Base-by-base conservation (phyloP, 495 filamentous ascomycete genomes). In the Massariosphaeria phaeospora region DNA sequence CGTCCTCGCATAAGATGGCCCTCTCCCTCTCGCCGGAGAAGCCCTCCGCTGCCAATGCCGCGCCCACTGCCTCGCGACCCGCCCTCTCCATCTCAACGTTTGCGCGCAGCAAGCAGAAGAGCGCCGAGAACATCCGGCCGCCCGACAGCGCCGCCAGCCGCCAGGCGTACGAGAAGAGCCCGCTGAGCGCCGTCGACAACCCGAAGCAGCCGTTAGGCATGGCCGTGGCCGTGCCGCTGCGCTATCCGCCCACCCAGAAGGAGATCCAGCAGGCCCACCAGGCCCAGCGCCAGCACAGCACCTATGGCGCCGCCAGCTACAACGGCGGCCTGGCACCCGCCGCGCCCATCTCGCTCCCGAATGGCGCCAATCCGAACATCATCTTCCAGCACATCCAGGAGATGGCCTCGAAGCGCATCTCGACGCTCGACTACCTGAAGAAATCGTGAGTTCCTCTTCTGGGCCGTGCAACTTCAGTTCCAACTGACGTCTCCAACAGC, bases 391-490 rank as follows among this genome's bases (percentile, higher is more conserved):
- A 94, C 54, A 88, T 99, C 35, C 86, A 93, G 39, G 91, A 96
- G 26, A 81, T 85, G 67, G 84, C 87, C 7, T 84, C 86, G 18
- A 99, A 96, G 75, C 78, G 93, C 59, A 95, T 97, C 73, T 88
- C 90, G n/a, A 99, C 94, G 0, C 66, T 99, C 24, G 88, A 94
- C 63, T 99, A 97, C 61, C 70, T 99, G 42, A 79, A 89, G 45
- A 96, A 94, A 72, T 84, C 88, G 86, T 95, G 71, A 70, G 86
- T 18, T 5, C 35, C 35, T 18, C 35, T 15, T 39, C 20, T 15
- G 13, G 13, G n/a, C n/a, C n/a, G n/a, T n/a, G n/a, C n/a, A n/a
- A n/a, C n/a, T n/a, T n/a, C n/a, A n/a, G n/a, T n/a, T n/a, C n/a
- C n/a, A n/a, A n/a, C 30, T 8, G 30, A 8, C n/a, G 30, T 33